Percentiles rank a stretch among this genome's conserved stretches.
Evolutionary conservation across 495 filamentous ascomycete species (phyloP).

Genomic region (Lasiosphaeris hirsuta): DNA sequence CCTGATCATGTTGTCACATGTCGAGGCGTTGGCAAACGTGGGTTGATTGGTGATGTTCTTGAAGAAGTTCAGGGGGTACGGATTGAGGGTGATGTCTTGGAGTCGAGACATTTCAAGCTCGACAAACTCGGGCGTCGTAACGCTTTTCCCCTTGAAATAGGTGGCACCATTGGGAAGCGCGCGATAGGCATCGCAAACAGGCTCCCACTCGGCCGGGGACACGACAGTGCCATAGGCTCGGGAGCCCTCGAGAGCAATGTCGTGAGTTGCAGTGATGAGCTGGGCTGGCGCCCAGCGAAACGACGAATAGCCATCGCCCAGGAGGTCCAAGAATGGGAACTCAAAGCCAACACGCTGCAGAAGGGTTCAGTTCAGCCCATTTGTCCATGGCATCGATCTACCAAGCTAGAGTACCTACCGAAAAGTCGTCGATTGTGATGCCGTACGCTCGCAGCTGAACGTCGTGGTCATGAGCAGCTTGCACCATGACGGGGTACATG

Average conservation of each 20-base stretch:
- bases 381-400: too few species aligned
- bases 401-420: slow-evolving; percentile 24
- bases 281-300: slow-evolving; percentile 42
- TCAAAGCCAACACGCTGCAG: slow-evolving; percentile 40
- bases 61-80: slow-evolving; percentile 38
- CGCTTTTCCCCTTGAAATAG: slow-evolving; percentile 28
- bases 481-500: slow-evolving; percentile 44
- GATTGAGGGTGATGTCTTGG: slow-evolving; percentile 4
- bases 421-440: slow-evolving; percentile 39
- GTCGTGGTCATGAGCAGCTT: slow-evolving; percentile 45
- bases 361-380: slow-evolving; percentile 6
- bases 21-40: slow-evolving; percentile 33
- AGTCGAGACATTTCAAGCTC: slow-evolving; percentile 28
- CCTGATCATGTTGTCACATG: slow-evolving; percentile 40
- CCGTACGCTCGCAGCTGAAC: slow-evolving; percentile 34
- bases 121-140: slow-evolving; percentile 23
- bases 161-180: slow-evolving; percentile 24
- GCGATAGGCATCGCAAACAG: slow-evolving; percentile 37
- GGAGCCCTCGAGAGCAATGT: slow-evolving; percentile 35
- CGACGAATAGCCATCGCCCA: slow-evolving; percentile 33
- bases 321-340: slow-evolving; percentile 43
- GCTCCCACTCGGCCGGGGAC: slow-evolving; percentile 34
- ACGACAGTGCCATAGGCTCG: slow-evolving; percentile 38
- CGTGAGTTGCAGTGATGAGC: slow-evolving; percentile 34
- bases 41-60: slow-evolving; percentile 44